These are phyloP conservation scores for Ceratobasidium papillatum DNA, from an alignment of 1,284 basidiomycete species.

Conservation along the genomic window DNA sequence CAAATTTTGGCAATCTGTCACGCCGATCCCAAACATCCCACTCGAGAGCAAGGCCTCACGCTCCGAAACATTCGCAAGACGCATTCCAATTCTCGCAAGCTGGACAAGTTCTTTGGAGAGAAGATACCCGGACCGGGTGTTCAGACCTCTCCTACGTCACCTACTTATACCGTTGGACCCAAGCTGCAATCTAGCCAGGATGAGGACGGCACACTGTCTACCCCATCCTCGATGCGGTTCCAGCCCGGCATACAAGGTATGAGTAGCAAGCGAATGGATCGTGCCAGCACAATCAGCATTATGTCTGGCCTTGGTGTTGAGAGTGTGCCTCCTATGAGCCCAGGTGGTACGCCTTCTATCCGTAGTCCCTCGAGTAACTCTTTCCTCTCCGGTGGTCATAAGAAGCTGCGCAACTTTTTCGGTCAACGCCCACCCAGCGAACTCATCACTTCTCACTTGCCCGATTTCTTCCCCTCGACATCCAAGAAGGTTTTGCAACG, in stretches of 20 bases:
- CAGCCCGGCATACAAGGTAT: constrained; percentile 38
- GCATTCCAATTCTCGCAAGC: constrained; percentile 58
- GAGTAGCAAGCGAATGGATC: constrained; percentile 76
- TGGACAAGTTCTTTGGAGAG: constrained; percentile 69
- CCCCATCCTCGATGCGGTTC: constrained; percentile 14
- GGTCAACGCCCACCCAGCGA: constrained; percentile 97
- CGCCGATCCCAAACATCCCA: constrained; percentile 79
- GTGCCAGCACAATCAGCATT: constrained; percentile 93
- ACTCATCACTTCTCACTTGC: constrained; percentile 94
- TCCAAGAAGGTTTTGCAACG: constrained; percentile 90
- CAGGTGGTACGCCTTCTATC: constrained; percentile 53
- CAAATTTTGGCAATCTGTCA: constrained; percentile 89
- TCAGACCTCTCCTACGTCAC: constrained; percentile 57
- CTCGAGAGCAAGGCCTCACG: constrained; percentile 83
- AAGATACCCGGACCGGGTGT: constrained; percentile 52
- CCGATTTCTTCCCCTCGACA: constrained; percentile 94
- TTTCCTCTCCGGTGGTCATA: constrained; percentile 51
- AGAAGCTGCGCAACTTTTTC: constrained; percentile 91
- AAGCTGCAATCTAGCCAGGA: constrained; percentile 42
- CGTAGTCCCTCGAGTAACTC: constrained; percentile 52
- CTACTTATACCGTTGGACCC: constrained; percentile 49
- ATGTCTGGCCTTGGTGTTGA: constrained; percentile 88
- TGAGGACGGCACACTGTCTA: constrained; percentile 19
- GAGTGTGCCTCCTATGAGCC: constrained; percentile 50
- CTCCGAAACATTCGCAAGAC: constrained; percentile 64